A percentile compares a stretch with the other conserved stretches of the same genome.
phyloP scores from a whole-genome alignment of 2,329 filamentous ascomycete genomes.

The Ophiocordyceps unilateralis region DNA sequence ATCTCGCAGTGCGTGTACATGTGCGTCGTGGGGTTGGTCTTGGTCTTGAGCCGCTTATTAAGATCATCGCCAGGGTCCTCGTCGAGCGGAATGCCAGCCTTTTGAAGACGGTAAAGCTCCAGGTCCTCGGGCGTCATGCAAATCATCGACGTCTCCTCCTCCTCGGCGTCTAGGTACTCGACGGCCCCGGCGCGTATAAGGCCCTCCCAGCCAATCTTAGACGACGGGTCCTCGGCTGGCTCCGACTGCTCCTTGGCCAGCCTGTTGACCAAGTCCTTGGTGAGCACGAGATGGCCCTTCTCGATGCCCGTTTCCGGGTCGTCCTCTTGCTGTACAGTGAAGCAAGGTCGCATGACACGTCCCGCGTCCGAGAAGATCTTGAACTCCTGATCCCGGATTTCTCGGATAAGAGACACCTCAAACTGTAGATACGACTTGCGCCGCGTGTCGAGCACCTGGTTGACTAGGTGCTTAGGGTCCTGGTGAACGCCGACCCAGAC shows the following conservation, averaged over 20 bases:
- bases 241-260: constrained; percentile 59
- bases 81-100: constrained; percentile 43
- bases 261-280: constrained; percentile 60
- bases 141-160: constrained; percentile 98
- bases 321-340: constrained; percentile 80
- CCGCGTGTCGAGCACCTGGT: constrained; percentile 59
- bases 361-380: constrained; percentile 97
- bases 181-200: constrained; percentile 72
- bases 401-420: constrained; percentile 86
- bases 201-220: constrained; percentile 75
- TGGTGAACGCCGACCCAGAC: constrained; percentile 94
- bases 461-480: constrained; percentile 72
- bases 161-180: constrained; percentile 93
- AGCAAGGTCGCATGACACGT: constrained; percentile 82
- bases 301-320: constrained; percentile 42
- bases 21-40: constrained; percentile 71
- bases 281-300: constrained; percentile 62
- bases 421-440: constrained; percentile 71
- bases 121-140: constrained; percentile 96
- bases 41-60: constrained; percentile 76
- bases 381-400: constrained; percentile 94
- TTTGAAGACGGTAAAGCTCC: constrained; percentile 56
- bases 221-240: constrained; percentile 37
- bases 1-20: constrained; percentile 98
- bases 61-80: constrained; percentile 50